A percentile compares a stretch with the other conserved stretches of the same genome.
These are phyloP conservation scores for Geosmithia flava DNA, from an alignment of 2,329 filamentous ascomycete species.

Conservation along the genomic window DNA sequence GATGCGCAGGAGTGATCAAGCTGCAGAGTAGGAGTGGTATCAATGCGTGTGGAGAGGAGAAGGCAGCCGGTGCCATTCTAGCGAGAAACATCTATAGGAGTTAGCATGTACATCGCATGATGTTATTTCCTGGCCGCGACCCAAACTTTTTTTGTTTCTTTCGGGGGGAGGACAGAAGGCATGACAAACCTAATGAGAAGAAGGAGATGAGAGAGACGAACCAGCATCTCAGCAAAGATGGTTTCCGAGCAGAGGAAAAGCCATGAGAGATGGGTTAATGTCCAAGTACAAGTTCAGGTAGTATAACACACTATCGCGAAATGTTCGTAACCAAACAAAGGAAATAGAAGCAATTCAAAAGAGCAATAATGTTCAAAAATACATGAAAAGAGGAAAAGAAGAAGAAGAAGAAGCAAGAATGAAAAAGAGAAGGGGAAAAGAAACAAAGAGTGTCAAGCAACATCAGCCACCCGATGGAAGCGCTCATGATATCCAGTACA, in stretches of 20 bases:
- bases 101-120: too few species aligned
- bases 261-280: not conserved
- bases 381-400: not conserved
- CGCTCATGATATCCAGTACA: not conserved
- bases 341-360: not conserved
- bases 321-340: not conserved
- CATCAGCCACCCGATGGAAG: not conserved
- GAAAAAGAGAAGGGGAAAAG: not conserved
- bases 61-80: conserved; percentile 27
- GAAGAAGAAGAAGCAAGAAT: not conserved
- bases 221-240: conserved; percentile 21
- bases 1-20: not conserved
- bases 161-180: not conserved
- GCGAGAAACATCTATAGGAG: conserved; percentile 23
- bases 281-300: too few species aligned
- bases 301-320: not conserved
- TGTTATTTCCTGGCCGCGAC: not conserved
- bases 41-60: conserved; percentile 16
- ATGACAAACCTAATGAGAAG: conserved; percentile 7
- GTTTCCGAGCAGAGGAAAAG: not conserved
- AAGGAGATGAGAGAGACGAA: conserved; percentile 8
- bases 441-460: not conserved
- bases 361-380: not conserved
- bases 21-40: conserved; percentile 7
- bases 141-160: not conserved